Conservation (phyloP, 306 rosid species). For the Herpetospermum pedunculosum region DNA sequence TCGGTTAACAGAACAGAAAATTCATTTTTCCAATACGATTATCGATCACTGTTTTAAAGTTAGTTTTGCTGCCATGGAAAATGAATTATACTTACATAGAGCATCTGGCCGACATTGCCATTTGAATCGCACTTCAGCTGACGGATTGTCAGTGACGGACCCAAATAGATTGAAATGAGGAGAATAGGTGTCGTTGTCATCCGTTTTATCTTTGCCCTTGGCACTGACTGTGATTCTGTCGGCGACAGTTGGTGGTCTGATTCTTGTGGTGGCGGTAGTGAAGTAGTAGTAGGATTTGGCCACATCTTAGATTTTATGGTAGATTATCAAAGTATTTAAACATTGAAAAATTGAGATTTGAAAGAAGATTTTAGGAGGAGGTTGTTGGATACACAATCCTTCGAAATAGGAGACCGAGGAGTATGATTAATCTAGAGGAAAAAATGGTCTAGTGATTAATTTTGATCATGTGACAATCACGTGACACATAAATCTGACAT, state of each 20-base stretch:
- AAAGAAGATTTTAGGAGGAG: no score
- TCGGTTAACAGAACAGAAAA: neutral
- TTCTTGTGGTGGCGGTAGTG: slow-evolving; percentile 1
- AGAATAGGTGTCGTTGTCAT: slow-evolving; percentile 24
- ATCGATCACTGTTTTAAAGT: neutral
- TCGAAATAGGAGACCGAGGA: no score
- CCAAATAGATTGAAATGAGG: slow-evolving; percentile 76
- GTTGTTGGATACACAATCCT: no score
- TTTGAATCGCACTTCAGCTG: slow-evolving; percentile 84
- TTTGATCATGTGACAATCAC: no score
- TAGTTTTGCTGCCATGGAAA: neutral
- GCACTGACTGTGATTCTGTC: slow-evolving; percentile 38
- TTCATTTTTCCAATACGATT: neutral
- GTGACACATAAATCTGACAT: no score
- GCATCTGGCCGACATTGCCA: slow-evolving; percentile 96
- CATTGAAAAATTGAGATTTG: no score
- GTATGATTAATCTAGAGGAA: no score
- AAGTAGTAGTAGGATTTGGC: neutral
- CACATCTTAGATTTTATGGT: no score
- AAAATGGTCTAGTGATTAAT: no score
- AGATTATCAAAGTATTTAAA: no score
- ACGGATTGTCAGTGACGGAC: slow-evolving; percentile 88
- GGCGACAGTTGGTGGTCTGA: neutral
- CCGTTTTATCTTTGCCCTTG: slow-evolving; percentile 26
- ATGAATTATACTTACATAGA: slow-evolving; percentile 40